A percentile compares a stretch with the other conserved stretches of the same genome.
Evolutionary conservation across 768 basidiomycete genomes (phyloP).

Genomic region (Asterophora lycoperdoides): DNA sequence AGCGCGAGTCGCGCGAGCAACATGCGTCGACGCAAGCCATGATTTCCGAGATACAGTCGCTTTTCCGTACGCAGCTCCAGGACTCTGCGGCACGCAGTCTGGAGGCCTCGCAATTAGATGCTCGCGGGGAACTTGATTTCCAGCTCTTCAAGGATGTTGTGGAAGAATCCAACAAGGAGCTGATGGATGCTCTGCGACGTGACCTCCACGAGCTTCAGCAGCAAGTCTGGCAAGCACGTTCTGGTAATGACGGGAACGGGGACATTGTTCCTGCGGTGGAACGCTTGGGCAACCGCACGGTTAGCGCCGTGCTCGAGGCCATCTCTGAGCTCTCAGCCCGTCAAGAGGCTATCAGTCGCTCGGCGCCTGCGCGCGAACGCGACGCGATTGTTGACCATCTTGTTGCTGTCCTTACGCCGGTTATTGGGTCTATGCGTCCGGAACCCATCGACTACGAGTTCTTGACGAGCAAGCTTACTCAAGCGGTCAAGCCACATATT

Average conservation of each 20-base stretch:
- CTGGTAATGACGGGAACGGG: conserved; percentile 18
- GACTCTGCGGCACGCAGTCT: conserved; percentile 53
- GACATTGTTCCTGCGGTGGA: conserved; percentile 49
- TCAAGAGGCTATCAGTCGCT: conserved; percentile 47
- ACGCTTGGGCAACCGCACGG: conserved; percentile 51
- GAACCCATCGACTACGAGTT: conserved; percentile 77
- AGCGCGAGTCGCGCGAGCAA: conserved; percentile 22
- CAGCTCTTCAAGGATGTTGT: conserved; percentile 68
- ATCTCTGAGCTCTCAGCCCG: conserved; percentile 55
- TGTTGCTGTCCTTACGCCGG: conserved; percentile 52
- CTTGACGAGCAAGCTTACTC: conserved; percentile 68
- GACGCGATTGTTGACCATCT: conserved; percentile 61
- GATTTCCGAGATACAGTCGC: conserved; percentile 60
- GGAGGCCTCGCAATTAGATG: conserved; percentile 66
- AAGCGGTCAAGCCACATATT: conserved; percentile 87
- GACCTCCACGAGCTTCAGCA: conserved; percentile 54
- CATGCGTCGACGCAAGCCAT: conserved; percentile 51
- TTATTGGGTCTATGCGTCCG: conserved; percentile 53
- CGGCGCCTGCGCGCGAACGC: conserved; percentile 47
- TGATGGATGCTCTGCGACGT: conserved; percentile 51
- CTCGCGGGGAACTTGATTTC: conserved; percentile 74
- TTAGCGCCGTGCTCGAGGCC: conserved; percentile 56
- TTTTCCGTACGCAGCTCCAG: conserved; percentile 66
- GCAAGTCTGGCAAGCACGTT: conserved; percentile 30
- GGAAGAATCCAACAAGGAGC: conserved; percentile 61